These are phyloP conservation scores for Stipa capillata DNA, from an alignment of 176 grass and related monocot genomes.

Conservation along the genomic window DNA sequence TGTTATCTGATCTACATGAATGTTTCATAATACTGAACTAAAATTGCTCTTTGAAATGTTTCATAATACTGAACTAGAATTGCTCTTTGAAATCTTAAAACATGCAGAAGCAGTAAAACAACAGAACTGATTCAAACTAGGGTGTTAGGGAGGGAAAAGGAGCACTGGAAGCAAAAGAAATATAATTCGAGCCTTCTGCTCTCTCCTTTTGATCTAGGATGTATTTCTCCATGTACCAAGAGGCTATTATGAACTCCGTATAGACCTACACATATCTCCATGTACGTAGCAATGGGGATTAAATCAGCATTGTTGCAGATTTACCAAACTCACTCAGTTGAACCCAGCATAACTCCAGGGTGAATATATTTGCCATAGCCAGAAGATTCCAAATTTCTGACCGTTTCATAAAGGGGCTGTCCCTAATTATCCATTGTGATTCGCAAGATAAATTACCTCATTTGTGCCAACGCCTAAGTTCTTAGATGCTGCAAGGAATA, in stretches of 20 bases:
- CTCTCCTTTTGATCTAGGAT: background rate
- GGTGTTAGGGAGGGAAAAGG: background rate
- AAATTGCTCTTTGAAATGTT: background rate
- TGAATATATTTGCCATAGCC: slow-evolving; percentile 3
- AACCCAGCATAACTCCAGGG: background rate
- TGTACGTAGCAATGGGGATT: background rate
- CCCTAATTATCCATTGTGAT: background rate
- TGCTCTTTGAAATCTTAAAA: background rate
- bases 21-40: background rate
- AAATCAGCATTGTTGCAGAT: background rate
- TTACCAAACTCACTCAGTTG: background rate
- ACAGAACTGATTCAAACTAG: background rate
- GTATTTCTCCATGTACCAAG: background rate
- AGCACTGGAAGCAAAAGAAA: background rate
- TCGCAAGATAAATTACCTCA: slow-evolving; percentile 56
- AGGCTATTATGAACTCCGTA: slow-evolving; percentile 4
- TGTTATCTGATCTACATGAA: background rate
- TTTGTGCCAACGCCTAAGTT: slow-evolving; percentile 38
- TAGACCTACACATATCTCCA: background rate
- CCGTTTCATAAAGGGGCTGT: background rate
- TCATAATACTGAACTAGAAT: background rate
- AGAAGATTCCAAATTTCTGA: background rate
- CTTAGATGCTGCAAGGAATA: slow-evolving; percentile 92
- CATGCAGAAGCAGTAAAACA: background rate
- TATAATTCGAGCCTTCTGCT: background rate